Base-by-base conservation (phyloP, 768 basidiomycete species). In the Coprinopsis sp. region DNA sequence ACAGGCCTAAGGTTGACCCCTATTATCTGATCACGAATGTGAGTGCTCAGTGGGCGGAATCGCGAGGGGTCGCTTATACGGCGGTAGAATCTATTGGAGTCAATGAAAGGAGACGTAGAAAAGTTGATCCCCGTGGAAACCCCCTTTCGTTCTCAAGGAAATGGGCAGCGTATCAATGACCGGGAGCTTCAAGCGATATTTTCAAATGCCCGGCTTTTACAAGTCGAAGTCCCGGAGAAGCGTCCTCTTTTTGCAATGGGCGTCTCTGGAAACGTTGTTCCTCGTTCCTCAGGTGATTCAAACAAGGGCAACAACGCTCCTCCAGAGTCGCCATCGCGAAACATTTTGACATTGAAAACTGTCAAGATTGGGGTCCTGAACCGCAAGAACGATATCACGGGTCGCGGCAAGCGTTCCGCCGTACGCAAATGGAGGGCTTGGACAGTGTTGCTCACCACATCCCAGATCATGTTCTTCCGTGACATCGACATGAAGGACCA, bases 1-100 rank as follows among this genome's bases (percentile, higher is more conserved):
- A 24, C 6, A 82, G 77, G 58, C 71, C 72, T 46, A 91, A 87
- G 67, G 76, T 95, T 28, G 95, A 98, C 60, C 87, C 91, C 1
- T 98, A 98, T 65, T 87, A 86, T 64, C 77, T 95, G 47, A 96
- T 98, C 55, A 78, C 79, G 29, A 80, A 84, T 62, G 91, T 87
- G 59, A 62, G 77, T 62, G 3, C 36, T 13, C n/a, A n/a, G n/a
- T n/a, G n/a, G n/a, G n/a, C n/a, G n/a, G n/a, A n/a, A n/a, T n/a
- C n/a, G n/a, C n/a, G n/a, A n/a, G n/a, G n/a, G n/a, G n/a, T n/a
- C n/a, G n/a, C n/a, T 41, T 30, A 21, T 14, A 25, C 18, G 33
- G n/a, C 46, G 39, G 7, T 55, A 89, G 87, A 74, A 83, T 59
- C 64, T 83, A 41, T 73, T 92, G 24, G 76, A 70, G 43, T 81